A percentile compares a stretch with the other conserved stretches of the same genome.
Conservation (phyloP, 768 basidiomycete genomes). For the Porpolomopsis calyptriformis region DNA sequence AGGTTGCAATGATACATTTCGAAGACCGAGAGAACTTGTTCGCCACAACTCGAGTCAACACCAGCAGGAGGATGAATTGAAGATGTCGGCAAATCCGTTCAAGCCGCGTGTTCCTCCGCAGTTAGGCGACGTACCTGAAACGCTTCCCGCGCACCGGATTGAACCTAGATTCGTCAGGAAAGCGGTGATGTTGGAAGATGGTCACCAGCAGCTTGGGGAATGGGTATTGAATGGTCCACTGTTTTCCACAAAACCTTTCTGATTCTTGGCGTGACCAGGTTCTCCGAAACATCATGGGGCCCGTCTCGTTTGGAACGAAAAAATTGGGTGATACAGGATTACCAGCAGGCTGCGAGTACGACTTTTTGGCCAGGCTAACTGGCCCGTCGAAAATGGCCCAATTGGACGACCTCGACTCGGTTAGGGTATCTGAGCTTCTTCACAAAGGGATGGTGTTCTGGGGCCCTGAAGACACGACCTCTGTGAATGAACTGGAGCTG, state of each 20-base stretch:
- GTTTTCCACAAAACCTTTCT: conserved; percentile 3
- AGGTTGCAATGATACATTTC: conserved; percentile 48
- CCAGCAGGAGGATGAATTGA: conserved; percentile 24
- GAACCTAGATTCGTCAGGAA: conserved; percentile 34
- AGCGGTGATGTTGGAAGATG: conserved; percentile 37
- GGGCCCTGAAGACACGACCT: conserved; percentile 13
- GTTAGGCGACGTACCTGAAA: conserved; percentile 29
- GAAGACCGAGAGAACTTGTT: conserved; percentile 34
- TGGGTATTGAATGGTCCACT: conserved; percentile 33
- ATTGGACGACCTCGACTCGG: conserved; percentile 39
- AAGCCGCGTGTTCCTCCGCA: conserved; percentile 21
- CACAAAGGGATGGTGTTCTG: conserved; percentile 43
- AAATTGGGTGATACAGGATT: conserved; percentile 1
- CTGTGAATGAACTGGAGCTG: neutral
- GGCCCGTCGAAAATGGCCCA: conserved; percentile 29
- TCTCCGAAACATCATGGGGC: conserved; percentile 17
- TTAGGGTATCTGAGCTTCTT: conserved; percentile 34
- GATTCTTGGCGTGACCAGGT: conserved; percentile 12
- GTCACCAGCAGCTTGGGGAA: conserved; percentile 40
- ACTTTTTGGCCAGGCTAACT: conserved; percentile 37
- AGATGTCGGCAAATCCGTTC: conserved; percentile 26
- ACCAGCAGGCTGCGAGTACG: conserved; percentile 35
- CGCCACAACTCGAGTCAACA: conserved; percentile 38
- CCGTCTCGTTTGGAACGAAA: conserved; percentile 10
- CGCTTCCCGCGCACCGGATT: conserved; percentile 41